Conservation (phyloP, 345 rosid genomes). For the Diplotaxis tenuifolia region DNA sequence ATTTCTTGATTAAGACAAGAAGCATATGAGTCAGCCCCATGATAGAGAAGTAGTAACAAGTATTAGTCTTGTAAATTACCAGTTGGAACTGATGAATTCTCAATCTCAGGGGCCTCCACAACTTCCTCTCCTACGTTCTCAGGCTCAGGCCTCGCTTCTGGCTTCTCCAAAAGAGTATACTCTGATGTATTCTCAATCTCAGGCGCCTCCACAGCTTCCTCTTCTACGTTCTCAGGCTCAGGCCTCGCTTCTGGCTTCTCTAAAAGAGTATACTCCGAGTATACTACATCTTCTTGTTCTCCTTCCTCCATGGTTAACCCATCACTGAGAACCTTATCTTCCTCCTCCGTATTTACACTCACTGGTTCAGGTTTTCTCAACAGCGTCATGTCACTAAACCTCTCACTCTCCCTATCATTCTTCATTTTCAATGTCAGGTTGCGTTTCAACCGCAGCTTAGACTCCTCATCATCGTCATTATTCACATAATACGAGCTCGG, state of each 20-base stretch:
- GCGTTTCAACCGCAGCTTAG: constrained; percentile 57
- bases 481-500: constrained; percentile 55
- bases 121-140: constrained; percentile 27
- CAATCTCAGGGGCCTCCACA: constrained; percentile 28
- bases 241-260: constrained; percentile 47
- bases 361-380: constrained; percentile 59
- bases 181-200: constrained; percentile 35
- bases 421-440: constrained; percentile 71
- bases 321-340: constrained; percentile 13
- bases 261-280: constrained; percentile 49
- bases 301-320: constrained; percentile 17
- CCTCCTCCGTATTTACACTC: constrained; percentile 32
- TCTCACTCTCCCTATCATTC: constrained; percentile 50
- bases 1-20: constrained; percentile 51
- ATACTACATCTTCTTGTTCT: constrained; percentile 30
- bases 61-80: constrained; percentile 11
- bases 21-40: constrained; percentile 27
- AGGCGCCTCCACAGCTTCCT: constrained; percentile 21
- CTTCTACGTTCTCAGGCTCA: constrained; percentile 29
- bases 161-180: constrained; percentile 56
- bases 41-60: constrained; percentile 1
- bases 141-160: constrained; percentile 34
- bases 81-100: constrained; percentile 10
- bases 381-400: constrained; percentile 75
- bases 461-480: constrained; percentile 53